phyloP scores from a whole-genome alignment of 2,329 filamentous ascomycete species.

The Tolypocladium paradoxum region DNA sequence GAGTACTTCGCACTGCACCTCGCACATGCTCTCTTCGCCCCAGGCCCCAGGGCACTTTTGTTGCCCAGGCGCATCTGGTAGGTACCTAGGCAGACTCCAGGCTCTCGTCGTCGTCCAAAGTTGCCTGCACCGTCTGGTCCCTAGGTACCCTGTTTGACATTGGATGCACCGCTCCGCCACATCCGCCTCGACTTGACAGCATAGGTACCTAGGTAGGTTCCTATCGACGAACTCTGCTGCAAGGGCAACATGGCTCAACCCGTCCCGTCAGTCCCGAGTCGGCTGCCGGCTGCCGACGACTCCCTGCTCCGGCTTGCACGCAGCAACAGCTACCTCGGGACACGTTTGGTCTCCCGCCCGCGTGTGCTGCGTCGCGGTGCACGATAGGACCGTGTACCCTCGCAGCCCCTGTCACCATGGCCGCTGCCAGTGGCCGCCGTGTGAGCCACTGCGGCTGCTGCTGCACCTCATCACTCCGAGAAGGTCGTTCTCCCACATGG shows the following conservation, averaged over 20 bases:
- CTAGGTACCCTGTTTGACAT: not conserved
- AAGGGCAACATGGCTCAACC: not conserved
- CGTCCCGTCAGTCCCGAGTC: too few relatives aligned
- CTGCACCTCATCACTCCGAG: not conserved
- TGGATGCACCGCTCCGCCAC: not conserved
- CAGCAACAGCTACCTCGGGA: not conserved
- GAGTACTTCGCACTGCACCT: too few relatives aligned
- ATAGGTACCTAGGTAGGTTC: too few relatives aligned
- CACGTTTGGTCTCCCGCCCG: not conserved
- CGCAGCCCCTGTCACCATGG: too few relatives aligned
- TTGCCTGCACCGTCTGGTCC: not conserved
- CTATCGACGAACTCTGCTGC: not conserved
- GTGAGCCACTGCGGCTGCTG: not conserved
- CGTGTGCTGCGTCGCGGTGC: not conserved
- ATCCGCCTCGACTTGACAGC: not conserved
- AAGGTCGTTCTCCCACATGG: too few relatives aligned
- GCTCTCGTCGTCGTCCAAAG: not conserved
- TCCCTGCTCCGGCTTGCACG: not conserved
- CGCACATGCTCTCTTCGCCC: too few relatives aligned
- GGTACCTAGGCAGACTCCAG: too few relatives aligned
- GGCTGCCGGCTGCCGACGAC: not conserved
- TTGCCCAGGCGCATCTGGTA: too few relatives aligned
- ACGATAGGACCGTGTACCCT: not conserved
- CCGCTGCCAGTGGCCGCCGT: too few relatives aligned
- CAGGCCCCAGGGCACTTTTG: too few relatives aligned